phyloP scores from a whole-genome alignment of 305 asterid species.

The Fraxinus dipetala region DNA sequence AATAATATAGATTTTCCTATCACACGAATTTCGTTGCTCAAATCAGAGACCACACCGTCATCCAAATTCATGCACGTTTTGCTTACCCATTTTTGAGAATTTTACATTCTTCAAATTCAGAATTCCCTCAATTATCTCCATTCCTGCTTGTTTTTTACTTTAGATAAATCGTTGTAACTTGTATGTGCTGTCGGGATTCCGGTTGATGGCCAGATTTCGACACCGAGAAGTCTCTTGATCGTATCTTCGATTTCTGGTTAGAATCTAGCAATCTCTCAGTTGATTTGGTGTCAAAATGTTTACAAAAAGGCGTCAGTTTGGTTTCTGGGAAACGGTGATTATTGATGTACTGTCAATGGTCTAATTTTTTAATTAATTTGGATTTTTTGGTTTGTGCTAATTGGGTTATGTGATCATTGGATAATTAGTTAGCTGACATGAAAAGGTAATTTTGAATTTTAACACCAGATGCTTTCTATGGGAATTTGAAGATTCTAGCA shows the following conservation, averaged over 20 bases:
- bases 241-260: not conserved
- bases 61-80: conserved; percentile 23
- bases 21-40: not conserved
- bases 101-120: not conserved
- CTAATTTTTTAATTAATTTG: not conserved
- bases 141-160: not conserved
- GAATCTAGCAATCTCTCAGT: not conserved
- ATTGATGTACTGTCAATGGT: not conserved
- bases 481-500: not conserved
- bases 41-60: not conserved
- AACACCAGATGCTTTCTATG: not conserved
- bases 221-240: not conserved
- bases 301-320: not conserved
- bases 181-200: not conserved
- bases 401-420: not conserved
- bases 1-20: not conserved
- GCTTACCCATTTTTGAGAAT: not conserved
- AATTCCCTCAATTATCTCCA: not conserved
- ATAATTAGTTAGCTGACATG: not conserved
- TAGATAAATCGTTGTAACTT: not conserved
- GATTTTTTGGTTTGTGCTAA: not conserved
- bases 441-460: not conserved
- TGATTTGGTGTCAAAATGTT: not conserved
- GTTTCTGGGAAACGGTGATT: not conserved
- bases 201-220: not conserved